Evolutionary conservation across 495 filamentous ascomycete genomes (phyloP).

Genomic region (Sordaria brevicollis): DNA sequence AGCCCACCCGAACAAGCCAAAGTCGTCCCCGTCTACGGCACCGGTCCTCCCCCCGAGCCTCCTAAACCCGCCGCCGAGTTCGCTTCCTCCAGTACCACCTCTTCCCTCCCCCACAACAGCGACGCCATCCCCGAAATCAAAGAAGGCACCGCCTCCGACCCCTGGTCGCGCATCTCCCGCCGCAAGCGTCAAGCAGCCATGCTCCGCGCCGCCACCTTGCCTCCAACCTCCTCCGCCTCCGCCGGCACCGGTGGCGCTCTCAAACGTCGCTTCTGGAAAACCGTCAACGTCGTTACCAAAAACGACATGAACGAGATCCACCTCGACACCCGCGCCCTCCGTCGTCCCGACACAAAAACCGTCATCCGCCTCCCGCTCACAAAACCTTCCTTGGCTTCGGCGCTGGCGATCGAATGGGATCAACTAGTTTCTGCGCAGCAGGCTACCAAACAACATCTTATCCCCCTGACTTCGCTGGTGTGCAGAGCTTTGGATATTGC

Average conservation of each 20-base stretch:
- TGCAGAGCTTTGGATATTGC: constrained; percentile 72
- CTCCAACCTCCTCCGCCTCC: neutral
- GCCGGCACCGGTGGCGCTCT: constrained; percentile 17
- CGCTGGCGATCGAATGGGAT: constrained; percentile 90
- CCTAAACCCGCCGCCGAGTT: constrained; percentile 48
- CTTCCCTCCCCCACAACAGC: neutral
- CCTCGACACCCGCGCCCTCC: constrained; percentile 72
- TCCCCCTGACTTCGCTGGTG: constrained; percentile 79
- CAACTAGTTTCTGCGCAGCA: constrained; percentile 67
- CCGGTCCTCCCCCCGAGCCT: constrained; percentile 74
- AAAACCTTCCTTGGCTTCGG: constrained; percentile 76
- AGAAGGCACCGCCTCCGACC: constrained; percentile 16
- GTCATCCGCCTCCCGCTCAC: constrained; percentile 58
- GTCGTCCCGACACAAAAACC: constrained; percentile 54
- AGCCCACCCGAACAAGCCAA: constrained; percentile 32
- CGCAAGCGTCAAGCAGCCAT: constrained; percentile 44
- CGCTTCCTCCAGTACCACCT: constrained; percentile 15
- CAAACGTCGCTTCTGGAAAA: constrained; percentile 73
- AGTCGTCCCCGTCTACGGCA: constrained; percentile 57
- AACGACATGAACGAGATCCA: constrained; percentile 47
- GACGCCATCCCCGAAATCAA: neutral
- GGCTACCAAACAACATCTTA: constrained; percentile 66
- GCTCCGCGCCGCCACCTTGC: constrained; percentile 24
- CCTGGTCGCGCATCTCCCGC: constrained; percentile 36
- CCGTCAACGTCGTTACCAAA: constrained; percentile 49